A percentile compares a stretch with the other conserved stretches of the same genome.
phyloP scores from a whole-genome alignment of 805 yeast species.

The Sugiyamaella valdiviana region DNA sequence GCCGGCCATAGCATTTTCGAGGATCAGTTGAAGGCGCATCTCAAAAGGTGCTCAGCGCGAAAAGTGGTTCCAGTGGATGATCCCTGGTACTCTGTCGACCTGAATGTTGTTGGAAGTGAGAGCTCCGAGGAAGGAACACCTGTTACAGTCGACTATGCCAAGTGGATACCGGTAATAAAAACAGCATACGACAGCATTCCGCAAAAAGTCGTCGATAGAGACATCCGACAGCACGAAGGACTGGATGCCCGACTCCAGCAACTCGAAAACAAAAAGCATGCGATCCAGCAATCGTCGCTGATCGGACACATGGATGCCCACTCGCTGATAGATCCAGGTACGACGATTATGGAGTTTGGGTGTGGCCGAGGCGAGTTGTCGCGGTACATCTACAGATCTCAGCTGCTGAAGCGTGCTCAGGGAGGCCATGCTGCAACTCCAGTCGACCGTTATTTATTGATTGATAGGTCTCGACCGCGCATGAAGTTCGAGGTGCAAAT shows the following conservation, averaged over 20 bases:
- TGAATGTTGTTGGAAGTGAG: constrained; percentile 35
- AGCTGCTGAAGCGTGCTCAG: constrained; percentile 22
- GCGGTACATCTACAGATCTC: constrained; percentile 43
- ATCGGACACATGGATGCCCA: constrained; percentile 55
- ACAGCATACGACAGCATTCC: constrained; percentile 3
- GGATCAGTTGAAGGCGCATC: constrained; percentile 48
- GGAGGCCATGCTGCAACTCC: not conserved
- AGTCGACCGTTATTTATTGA: constrained; percentile 41
- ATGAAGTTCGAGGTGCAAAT: constrained; percentile 74
- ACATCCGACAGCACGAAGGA: constrained; percentile 28
- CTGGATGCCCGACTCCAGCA: constrained; percentile 42
- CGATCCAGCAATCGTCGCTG: constrained; percentile 73
- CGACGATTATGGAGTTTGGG: constrained; percentile 67
- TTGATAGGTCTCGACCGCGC: constrained; percentile 73
- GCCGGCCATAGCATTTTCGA: constrained; percentile 68
- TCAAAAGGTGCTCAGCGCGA: constrained; percentile 47
- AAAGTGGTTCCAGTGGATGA: constrained; percentile 16
- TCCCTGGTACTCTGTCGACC: constrained; percentile 28
- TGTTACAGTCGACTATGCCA: constrained; percentile 22
- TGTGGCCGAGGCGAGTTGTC: constrained; percentile 86
- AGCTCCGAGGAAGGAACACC: no score
- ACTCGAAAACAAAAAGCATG: constrained; percentile 62
- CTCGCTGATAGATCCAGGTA: constrained; percentile 32
- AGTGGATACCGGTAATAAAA: constrained; percentile 29
- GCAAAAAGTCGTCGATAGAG: constrained; percentile 10